These are phyloP conservation scores for Sordaria brevicollis DNA, from an alignment of 495 filamentous ascomycete species.

Conservation along the genomic window DNA sequence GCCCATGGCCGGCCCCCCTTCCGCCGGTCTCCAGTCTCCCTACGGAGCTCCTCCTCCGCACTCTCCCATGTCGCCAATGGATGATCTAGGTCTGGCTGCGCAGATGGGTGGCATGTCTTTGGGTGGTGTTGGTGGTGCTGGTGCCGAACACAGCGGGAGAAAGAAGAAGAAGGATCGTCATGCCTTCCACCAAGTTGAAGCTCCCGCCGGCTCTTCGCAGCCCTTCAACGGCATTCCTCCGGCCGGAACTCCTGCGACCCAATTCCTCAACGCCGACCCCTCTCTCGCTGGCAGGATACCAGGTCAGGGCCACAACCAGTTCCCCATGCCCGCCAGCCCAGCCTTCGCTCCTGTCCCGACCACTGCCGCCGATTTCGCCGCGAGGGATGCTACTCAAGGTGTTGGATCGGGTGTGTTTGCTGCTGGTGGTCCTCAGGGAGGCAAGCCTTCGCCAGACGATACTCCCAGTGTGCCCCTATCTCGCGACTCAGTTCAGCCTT, in stretches of 20 bases:
- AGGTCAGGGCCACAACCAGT: constrained; percentile 37
- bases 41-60: constrained; percentile 1
- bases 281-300: constrained; percentile 10
- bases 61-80: constrained; percentile 3
- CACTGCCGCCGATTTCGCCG: constrained; percentile 46
- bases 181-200: constrained; percentile 81
- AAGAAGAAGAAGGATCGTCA: constrained; percentile 92
- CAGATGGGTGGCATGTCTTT: constrained; percentile 82
- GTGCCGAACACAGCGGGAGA: constrained; percentile 37
- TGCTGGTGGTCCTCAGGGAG: constrained; percentile 30
- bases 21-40: constrained; percentile 9
- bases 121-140: constrained; percentile 34
- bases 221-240: constrained; percentile 56
- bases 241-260: constrained; percentile 45
- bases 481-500: constrained; percentile 67
- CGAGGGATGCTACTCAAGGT: constrained; percentile 28
- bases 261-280: constrained; percentile 61
- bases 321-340: constrained; percentile 49
- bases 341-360: constrained; percentile 47
- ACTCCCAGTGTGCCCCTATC: constrained; percentile 85
- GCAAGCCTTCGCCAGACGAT: constrained; percentile 79
- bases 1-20: constrained; percentile 26
- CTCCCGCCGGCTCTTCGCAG: constrained; percentile 51
- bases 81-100: constrained; percentile 55
- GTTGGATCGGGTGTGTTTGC: constrained; percentile 19